Percentiles rank a stretch among this genome's conserved stretches.
Conservation (phyloP, 139 green algal species). For the Chlorella sp. region DNA sequence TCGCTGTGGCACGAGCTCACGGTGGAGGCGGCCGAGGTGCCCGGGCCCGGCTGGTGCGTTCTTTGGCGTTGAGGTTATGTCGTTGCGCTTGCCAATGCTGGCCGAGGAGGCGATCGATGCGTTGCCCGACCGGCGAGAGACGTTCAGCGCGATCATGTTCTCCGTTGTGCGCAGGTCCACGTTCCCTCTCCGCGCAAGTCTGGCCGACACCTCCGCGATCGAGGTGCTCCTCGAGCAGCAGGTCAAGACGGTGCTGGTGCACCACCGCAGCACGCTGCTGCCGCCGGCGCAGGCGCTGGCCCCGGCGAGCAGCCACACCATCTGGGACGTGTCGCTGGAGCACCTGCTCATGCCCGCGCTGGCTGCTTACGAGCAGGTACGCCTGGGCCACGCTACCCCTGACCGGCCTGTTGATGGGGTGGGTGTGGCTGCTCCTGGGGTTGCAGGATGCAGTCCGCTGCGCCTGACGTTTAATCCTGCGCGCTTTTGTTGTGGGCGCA, state of each 20-base stretch:
- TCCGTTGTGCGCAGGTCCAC: constrained; percentile 13
- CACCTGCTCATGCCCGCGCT: constrained; percentile 51
- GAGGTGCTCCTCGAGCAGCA: constrained; percentile 27
- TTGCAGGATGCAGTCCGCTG: neutral
- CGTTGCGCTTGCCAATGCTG: too few relatives aligned
- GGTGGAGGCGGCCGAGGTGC: constrained; percentile 5
- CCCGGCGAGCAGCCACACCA: neutral
- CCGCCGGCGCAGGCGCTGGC: neutral
- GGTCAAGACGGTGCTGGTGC: neutral
- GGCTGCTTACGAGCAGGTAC: constrained; percentile 43
- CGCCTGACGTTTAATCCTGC: neutral
- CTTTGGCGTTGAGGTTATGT: too few relatives aligned
- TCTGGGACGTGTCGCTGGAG: constrained; percentile 36
- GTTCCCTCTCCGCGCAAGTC: constrained; percentile 9
- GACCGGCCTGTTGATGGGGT: too few relatives aligned
- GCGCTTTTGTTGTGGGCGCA: neutral
- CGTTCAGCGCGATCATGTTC: too few relatives aligned
- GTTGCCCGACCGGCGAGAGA: too few relatives aligned
- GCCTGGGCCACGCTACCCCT: too few relatives aligned
- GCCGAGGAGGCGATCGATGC: too few relatives aligned
- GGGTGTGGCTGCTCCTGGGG: too few relatives aligned
- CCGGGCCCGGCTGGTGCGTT: neutral
- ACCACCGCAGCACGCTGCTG: neutral
- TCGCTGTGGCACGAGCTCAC: constrained; percentile 16
- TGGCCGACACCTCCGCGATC: constrained; percentile 6